These are phyloP conservation scores for Leptographium wingfieldii DNA, from an alignment of 2,329 filamentous ascomycete genomes.

Conservation along the genomic window DNA sequence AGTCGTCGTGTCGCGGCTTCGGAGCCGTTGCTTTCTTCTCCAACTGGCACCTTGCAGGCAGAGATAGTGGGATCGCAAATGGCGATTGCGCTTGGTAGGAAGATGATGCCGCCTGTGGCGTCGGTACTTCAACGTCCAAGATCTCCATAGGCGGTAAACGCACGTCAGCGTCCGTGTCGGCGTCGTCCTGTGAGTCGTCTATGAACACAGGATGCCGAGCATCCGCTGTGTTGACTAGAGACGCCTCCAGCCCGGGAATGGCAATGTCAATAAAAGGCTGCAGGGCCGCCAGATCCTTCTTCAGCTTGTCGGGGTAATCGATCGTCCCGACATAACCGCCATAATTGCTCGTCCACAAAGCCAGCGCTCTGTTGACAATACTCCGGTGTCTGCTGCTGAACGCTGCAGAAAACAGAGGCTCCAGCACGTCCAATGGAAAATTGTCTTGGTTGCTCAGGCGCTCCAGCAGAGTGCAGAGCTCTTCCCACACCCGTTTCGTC, in stretches of 20 bases:
- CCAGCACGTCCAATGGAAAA: constrained; percentile 38
- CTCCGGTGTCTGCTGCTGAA: constrained; percentile 44
- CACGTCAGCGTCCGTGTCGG: constrained; percentile 22
- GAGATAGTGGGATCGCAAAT: constrained; percentile 20
- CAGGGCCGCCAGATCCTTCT: constrained; percentile 47
- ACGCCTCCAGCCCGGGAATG: constrained; percentile 30
- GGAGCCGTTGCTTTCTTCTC: constrained; percentile 19
- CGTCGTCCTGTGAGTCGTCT: constrained; percentile 34
- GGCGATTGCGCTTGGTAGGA: constrained; percentile 13
- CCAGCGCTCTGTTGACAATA: constrained; percentile 37
- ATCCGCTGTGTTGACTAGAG: constrained; percentile 22
- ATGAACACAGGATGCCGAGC: constrained; percentile 29
- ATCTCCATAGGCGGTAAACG: constrained; percentile 17
- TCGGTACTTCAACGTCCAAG: constrained; percentile 9
- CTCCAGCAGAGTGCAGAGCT: constrained; percentile 28
- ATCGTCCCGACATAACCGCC: constrained; percentile 40
- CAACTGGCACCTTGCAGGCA: constrained; percentile 10
- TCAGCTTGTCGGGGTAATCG: constrained; percentile 53
- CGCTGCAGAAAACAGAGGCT: constrained; percentile 40
- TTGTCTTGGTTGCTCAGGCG: constrained; percentile 23
- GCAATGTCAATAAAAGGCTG: constrained; percentile 37
- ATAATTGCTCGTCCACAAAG: constrained; percentile 59
- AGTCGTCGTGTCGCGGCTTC: constrained; percentile 63
- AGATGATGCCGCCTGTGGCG: constrained; percentile 13
- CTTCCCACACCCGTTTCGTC: constrained; percentile 38